phyloP scores from a whole-genome alignment of 208 protist species.

The Acanthamoeba castellanii region DNA sequence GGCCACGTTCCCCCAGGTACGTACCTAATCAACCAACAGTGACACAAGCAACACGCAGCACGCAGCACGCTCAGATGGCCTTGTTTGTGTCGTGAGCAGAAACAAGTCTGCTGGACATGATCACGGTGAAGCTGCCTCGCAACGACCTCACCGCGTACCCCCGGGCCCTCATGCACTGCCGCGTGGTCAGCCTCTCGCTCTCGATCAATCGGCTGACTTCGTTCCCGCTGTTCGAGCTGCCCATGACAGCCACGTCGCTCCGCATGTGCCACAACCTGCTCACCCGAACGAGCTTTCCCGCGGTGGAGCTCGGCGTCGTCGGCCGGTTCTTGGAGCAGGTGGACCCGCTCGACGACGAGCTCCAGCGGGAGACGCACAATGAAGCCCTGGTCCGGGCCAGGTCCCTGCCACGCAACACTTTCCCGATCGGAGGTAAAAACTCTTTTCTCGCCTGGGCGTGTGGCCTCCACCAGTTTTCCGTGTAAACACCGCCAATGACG shows the following conservation, averaged over 20 bases:
- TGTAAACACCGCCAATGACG: not conserved
- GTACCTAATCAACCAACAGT: too few species aligned
- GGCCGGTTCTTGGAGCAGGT: not conserved
- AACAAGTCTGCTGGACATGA: not conserved
- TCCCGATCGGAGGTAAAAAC: not conserved
- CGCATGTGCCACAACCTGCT: not conserved
- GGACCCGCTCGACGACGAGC: not conserved
- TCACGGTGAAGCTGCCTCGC: not conserved
- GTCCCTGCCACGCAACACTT: too few species aligned
- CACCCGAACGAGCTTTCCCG: not conserved
- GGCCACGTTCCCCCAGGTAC: too few species aligned
- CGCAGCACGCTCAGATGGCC: too few species aligned
- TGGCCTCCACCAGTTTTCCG: not conserved
- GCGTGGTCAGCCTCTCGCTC: not conserved
- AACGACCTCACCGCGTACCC: not conserved
- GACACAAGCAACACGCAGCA: too few species aligned
- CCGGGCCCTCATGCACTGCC: not conserved
- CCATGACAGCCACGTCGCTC: not conserved
- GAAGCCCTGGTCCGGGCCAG: too few species aligned
- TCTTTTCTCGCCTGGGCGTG: too few species aligned
- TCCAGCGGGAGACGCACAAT: too few species aligned
- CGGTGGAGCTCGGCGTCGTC: not conserved
- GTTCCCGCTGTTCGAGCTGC: slow-evolving; percentile 6
- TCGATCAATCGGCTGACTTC: not conserved
- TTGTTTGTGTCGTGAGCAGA: not conserved